Evolutionary conservation across 2,329 filamentous ascomycete genomes (phyloP).

Genomic region (Basipetospora chlamydospora): DNA sequence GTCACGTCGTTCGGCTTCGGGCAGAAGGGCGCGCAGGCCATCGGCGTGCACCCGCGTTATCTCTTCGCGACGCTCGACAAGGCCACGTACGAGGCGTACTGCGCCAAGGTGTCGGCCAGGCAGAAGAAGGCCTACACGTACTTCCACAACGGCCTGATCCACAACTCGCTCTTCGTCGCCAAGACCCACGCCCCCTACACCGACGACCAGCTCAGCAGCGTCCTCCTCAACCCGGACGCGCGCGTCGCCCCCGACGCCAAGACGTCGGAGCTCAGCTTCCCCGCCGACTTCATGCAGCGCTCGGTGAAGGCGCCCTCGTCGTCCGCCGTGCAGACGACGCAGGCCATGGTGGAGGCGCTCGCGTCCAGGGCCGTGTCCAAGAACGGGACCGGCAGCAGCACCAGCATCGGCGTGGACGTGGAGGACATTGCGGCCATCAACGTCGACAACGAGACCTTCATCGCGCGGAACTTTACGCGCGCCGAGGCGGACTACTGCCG

Average conservation of each 20-base stretch:
- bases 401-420: conserved; percentile 85
- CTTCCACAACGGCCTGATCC: conserved; percentile 97
- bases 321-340: conserved; percentile 46
- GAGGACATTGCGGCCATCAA: conserved; percentile 81
- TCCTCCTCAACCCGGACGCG: conserved; percentile 88
- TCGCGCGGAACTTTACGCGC: conserved; percentile 86
- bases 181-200: conserved; percentile 85
- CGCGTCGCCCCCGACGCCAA: conserved; percentile 81
- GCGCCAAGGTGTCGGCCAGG: conserved; percentile 72
- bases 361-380: conserved; percentile 45
- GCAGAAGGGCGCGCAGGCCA: conserved; percentile 94
- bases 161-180: conserved; percentile 93
- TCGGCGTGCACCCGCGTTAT: conserved; percentile 94
- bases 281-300: conserved; percentile 53
- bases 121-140: conserved; percentile 99
- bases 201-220: conserved; percentile 69
- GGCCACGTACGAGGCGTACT: conserved; percentile 68
- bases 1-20: conserved; percentile 99
- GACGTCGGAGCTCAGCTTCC: conserved; percentile 61
- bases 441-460: conserved; percentile 84
- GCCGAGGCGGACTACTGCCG: conserved; percentile 78
- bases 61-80: conserved; percentile 89
- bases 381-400: conserved; percentile 55
- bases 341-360: conserved; percentile 63
- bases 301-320: conserved; percentile 36